These are phyloP conservation scores for Solanum corneliomulleri DNA, from an alignment of 257 asterid species.

Conservation along the genomic window DNA sequence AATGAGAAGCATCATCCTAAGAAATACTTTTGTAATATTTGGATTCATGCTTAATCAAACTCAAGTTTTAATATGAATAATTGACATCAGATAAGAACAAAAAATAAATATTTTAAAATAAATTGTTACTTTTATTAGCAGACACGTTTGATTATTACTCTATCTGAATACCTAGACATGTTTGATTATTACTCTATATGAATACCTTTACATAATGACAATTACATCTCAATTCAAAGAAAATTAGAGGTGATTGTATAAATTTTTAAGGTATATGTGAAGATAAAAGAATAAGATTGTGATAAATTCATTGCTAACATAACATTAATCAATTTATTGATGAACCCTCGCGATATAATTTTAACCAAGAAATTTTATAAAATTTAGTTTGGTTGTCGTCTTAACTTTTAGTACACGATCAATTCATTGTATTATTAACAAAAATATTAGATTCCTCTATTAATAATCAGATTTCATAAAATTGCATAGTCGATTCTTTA, in stretches of 20 bases:
- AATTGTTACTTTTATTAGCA: background rate
- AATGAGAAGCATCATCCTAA: too few relatives aligned
- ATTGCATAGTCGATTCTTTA: background rate
- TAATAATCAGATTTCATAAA: background rate
- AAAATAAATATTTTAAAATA: background rate
- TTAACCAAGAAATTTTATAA: background rate
- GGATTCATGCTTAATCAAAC: background rate
- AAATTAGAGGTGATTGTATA: background rate
- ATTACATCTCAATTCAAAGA: background rate
- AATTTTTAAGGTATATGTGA: background rate
- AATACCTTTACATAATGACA: background rate
- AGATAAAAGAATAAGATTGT: background rate
- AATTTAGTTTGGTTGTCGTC: background rate
- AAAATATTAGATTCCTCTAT: background rate
- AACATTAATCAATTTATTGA: background rate
- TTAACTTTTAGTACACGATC: background rate
- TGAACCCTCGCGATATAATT: background rate
- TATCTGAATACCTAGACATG: background rate
- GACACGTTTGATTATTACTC: background rate
- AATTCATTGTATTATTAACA: background rate
- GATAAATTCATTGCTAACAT: background rate
- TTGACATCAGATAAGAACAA: background rate
- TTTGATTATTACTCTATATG: background rate
- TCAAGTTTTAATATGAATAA: background rate
- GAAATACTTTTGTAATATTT: background rate